Evolutionary conservation across 306 rosid genomes (phyloP).

Genomic region (Medicago ruthenica): DNA sequence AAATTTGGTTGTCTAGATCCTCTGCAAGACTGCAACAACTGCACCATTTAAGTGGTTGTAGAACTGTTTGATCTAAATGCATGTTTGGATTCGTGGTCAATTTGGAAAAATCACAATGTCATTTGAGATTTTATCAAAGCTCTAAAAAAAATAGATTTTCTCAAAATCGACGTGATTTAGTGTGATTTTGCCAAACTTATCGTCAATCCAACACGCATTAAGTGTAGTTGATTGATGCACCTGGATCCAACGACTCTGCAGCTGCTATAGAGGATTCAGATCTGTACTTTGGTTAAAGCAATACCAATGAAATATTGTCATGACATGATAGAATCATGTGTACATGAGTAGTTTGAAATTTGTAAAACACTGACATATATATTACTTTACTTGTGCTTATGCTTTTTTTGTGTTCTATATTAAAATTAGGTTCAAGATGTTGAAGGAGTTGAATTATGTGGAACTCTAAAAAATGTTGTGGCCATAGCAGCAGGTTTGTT

Average conservation of each 20-base stretch:
- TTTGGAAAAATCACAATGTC: not conserved
- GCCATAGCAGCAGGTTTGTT: conserved; percentile 94
- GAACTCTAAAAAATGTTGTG: conserved; percentile 94
- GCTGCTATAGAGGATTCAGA: not conserved
- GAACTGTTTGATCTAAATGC: not conserved
- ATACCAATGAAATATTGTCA: conserved; percentile 11
- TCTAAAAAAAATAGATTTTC: not conserved
- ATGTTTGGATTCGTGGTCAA: not conserved
- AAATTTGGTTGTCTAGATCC: too few relatives aligned
- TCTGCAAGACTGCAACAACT: not conserved
- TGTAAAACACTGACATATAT: not conserved
- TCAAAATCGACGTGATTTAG: not conserved
- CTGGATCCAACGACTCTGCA: not conserved
- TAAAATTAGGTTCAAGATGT: conserved; percentile 78
- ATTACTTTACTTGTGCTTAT: conserved; percentile 5
- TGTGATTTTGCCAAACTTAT: not conserved
- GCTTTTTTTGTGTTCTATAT: conserved; percentile 36
- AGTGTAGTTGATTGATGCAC: not conserved
- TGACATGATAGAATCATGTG: conserved; percentile 4
- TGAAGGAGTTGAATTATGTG: conserved; percentile 96
- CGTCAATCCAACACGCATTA: not conserved
- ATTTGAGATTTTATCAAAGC: too few relatives aligned
- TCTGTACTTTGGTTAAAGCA: conserved; percentile 12
- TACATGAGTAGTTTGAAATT: not conserved
- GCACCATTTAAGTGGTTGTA: not conserved